Percentiles rank a stretch among this genome's conserved stretches.
Conservation (phyloP, 2,329 filamentous ascomycete genomes). For the Hortaea sp. region DNA sequence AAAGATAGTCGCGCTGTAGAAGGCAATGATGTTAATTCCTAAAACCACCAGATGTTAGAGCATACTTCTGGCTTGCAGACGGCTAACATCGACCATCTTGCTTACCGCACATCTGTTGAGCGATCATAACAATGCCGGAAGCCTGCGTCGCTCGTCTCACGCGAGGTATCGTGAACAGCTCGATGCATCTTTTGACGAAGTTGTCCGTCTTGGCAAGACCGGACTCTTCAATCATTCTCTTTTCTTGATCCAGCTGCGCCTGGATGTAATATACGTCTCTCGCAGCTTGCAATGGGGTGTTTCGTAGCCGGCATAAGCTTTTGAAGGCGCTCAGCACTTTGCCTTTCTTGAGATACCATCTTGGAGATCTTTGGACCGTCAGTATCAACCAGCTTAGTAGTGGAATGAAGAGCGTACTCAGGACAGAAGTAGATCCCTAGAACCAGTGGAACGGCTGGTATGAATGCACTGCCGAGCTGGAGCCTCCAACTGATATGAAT, state of each 20-base stretch:
- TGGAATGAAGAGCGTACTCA: slow-evolving; percentile 23
- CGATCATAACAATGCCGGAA: slow-evolving; percentile 25
- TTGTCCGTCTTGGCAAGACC: slow-evolving; percentile 17
- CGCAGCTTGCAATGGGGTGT: slow-evolving; percentile 28
- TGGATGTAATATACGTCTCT: slow-evolving; percentile 31
- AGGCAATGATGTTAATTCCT: slow-evolving; percentile 15
- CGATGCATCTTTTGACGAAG: slow-evolving; percentile 29
- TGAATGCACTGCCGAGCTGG: slow-evolving; percentile 33
- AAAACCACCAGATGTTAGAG: neutral
- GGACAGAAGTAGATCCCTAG: slow-evolving; percentile 31
- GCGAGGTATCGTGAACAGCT: slow-evolving; percentile 23
- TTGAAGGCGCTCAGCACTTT: slow-evolving; percentile 27
- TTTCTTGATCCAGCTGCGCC: slow-evolving; percentile 23
- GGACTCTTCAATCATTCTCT: slow-evolving; percentile 23
- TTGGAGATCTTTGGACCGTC: slow-evolving; percentile 4
- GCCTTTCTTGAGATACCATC: slow-evolving; percentile 31
- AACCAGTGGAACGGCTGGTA: slow-evolving; percentile 23
- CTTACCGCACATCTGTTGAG: slow-evolving; percentile 20
- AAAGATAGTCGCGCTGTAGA: slow-evolving; percentile 25
- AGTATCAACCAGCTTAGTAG: too few relatives aligned
- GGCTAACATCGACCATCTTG: neutral
- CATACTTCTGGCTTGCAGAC: neutral
- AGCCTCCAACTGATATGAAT: slow-evolving; percentile 30
- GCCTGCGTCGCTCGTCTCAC: slow-evolving; percentile 23
- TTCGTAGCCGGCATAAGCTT: slow-evolving; percentile 25